Evolutionary conservation across 495 filamentous ascomycete species (phyloP).

Genomic region (Xylaria venustula): DNA sequence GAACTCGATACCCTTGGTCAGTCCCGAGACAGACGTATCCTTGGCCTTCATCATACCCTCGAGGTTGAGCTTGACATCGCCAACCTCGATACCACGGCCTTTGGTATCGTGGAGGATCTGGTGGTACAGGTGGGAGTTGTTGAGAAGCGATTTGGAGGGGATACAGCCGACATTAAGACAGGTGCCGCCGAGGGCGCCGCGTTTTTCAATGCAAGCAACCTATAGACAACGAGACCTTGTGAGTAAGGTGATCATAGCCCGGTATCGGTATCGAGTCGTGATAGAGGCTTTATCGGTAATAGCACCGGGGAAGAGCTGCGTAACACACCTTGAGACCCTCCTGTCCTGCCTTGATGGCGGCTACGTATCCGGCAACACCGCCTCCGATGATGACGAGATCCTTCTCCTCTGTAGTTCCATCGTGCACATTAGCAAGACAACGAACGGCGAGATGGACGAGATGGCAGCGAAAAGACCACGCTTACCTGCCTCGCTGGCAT

Average conservation of each 20-base stretch:
- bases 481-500: slow-evolving; percentile 80
- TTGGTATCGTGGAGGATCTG: slow-evolving; percentile 96
- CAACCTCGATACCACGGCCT: slow-evolving; percentile 89
- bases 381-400: slow-evolving; percentile 95
- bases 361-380: slow-evolving; percentile 97
- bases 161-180: slow-evolving; percentile 99
- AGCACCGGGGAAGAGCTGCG: no score
- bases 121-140: slow-evolving; percentile 99
- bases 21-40: slow-evolving; percentile 79
- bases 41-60: slow-evolving; percentile 97
- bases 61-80: slow-evolving; percentile 94
- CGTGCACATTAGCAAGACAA: not conserved
- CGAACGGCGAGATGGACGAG: slow-evolving; percentile 20
- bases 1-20: slow-evolving; percentile 98
- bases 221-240: slow-evolving; percentile 35
- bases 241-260: slow-evolving; percentile 3
- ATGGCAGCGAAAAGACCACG: slow-evolving; percentile 7
- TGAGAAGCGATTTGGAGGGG: slow-evolving; percentile 97
- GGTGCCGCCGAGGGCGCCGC: slow-evolving; percentile 89
- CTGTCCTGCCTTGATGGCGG: slow-evolving; percentile 98
- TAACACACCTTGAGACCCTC: slow-evolving; percentile 84
- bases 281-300: not conserved
- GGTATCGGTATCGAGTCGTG: not conserved
- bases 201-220: slow-evolving; percentile 98
- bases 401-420: slow-evolving; percentile 65